Evolutionary conservation across 2,329 filamentous ascomycete genomes (phyloP).

Genomic region (Colletotrichum abscissum): DNA sequence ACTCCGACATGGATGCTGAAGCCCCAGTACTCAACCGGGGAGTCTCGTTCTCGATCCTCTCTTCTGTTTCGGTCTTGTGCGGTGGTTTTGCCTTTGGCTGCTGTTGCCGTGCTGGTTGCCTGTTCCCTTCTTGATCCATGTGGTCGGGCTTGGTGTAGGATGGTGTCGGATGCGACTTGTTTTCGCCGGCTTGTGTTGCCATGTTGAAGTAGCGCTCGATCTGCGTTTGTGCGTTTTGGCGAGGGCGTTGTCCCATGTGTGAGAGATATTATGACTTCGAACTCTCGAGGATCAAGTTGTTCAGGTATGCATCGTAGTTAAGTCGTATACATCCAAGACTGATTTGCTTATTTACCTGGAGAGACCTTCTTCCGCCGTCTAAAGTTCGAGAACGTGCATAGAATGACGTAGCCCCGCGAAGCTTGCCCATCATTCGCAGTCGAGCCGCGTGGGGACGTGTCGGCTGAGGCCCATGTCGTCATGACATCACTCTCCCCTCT

Average conservation of each 20-base stretch:
- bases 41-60: slow-evolving; percentile 1
- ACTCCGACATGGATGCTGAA: not conserved
- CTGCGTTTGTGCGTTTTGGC: not conserved
- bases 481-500: slow-evolving; percentile 30
- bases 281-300: not conserved
- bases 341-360: not conserved
- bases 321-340: not conserved
- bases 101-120: not conserved
- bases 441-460: not conserved
- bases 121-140: not conserved
- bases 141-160: not conserved
- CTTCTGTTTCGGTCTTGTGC: not conserved
- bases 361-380: no score
- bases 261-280: not conserved
- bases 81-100: not conserved
- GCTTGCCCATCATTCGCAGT: not conserved
- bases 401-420: slow-evolving; percentile 22
- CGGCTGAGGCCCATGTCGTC: slow-evolving; percentile 2
- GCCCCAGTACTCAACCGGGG: not conserved
- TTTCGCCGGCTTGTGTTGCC: not conserved
- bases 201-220: not conserved
- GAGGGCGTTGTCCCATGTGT: not conserved
- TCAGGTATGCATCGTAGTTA: not conserved
- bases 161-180: not conserved
- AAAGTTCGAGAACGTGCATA: slow-evolving; percentile 1